Evolutionary conservation across 2,329 filamentous ascomycete species (phyloP), one percentile per base, ranked within the genome.

Genomic region (Plectosphaerella cucumerina): DNA sequence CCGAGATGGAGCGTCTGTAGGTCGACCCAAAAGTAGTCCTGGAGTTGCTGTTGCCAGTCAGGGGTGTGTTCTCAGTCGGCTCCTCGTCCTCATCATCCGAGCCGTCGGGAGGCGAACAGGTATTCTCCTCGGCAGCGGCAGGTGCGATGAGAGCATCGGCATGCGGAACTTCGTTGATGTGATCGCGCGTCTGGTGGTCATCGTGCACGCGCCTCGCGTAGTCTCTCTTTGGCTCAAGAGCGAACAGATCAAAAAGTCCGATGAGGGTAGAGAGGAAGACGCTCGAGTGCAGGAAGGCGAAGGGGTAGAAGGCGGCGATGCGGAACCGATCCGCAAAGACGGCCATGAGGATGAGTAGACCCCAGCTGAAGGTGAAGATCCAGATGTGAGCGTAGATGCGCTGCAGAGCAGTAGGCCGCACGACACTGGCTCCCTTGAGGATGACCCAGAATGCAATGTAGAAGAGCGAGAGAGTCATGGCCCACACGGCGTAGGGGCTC

Each of bases 401-500:
- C 52, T 95, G 89, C 6, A 97, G 81, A 4, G 93, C 93, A 17
- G 89, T 94, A 2, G 94, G 93, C 14, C 93, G 82, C 45, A 87
- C 82, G 54, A 86, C 87, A 61, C 91, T 87, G 15, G 90, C 88
- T 2, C 89, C 85, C 17, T 86, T 82, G 60, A 90, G 84, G 34
- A 95, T 76, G 56, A 90, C 86, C 93, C 93, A 97, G 44, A 90
- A 85, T 18, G 86, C 67, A 53, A 87, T 85, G 62, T 94, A 84
- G 76, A 91, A 96, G 1, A 90, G 76, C 1, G 88, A 88, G 0
- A 93, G 63, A 72, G 91, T 88, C 86, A 95, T 95, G 23, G 84
- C 82, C 90, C 91, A 96, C 62, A 97, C 87, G 5, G 89, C 78
- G 65, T 94, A 97, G 45, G 85, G 80, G 60, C 88, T 95, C 69